Conservation (phyloP, 2,329 filamentous ascomycete species). For the Aspergillus amoenus region DNA sequence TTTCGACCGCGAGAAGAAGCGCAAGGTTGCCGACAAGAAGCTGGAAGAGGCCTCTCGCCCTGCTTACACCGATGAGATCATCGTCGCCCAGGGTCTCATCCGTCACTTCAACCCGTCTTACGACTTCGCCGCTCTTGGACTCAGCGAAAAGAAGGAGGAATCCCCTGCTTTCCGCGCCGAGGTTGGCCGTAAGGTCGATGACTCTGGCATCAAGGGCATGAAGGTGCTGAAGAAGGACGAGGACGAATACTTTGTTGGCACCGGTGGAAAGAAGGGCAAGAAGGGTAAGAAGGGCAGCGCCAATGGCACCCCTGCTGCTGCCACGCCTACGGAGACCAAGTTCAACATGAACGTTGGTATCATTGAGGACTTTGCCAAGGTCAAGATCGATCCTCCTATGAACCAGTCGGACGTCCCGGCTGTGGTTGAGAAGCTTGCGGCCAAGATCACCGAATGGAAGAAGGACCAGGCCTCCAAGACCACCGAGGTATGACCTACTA, state of each 20-base stretch:
- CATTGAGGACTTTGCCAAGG: constrained; percentile 82
- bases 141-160: constrained; percentile 42
- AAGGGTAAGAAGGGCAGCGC: constrained; percentile 72
- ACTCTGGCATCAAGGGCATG: constrained; percentile 79
- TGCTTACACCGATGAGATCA: constrained; percentile 90
- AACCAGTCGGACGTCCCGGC: constrained; percentile 76
- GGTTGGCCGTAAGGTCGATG: constrained; percentile 80
- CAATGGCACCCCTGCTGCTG: constrained; percentile 49
- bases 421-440: constrained; percentile 84
- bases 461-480: constrained; percentile 85
- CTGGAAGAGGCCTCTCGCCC: constrained; percentile 61
- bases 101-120: constrained; percentile 84
- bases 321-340: constrained; percentile 54
- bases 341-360: constrained; percentile 89
- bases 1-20: constrained; percentile 49
- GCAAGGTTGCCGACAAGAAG: constrained; percentile 56
- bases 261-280: constrained; percentile 80
- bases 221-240: constrained; percentile 84
- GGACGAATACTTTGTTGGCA: constrained; percentile 76
- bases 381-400: constrained; percentile 86
- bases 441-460: constrained; percentile 90
- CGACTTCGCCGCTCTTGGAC: constrained; percentile 64
- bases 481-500: constrained; percentile 67
- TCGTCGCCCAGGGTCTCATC: constrained; percentile 81
- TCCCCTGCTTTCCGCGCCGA: constrained; percentile 75